These are phyloP conservation scores for Paramecium sexaurelia DNA, from an alignment of 73 alveolate genomes.

Conservation along the genomic window DNA sequence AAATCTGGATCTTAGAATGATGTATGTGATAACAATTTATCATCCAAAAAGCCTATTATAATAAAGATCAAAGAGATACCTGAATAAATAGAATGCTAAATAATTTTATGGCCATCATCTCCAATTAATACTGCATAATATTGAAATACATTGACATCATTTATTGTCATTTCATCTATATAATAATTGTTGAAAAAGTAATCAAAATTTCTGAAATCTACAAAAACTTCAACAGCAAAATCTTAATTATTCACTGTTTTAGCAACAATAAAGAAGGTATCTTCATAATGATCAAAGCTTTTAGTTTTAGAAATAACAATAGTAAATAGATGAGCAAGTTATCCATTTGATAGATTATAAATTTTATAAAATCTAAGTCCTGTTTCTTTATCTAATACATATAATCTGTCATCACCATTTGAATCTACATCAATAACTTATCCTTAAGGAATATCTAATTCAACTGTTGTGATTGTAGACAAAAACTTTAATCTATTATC, in stretches of 20 bases:
- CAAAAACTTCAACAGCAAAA: slow-evolving; percentile 35
- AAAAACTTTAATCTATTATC: background rate
- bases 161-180: slow-evolving; percentile 25
- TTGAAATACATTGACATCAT: slow-evolving; percentile 27
- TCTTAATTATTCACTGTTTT: background rate
- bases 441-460: background rate
- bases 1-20: background rate
- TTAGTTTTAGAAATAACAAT: background rate
- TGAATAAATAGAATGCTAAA: slow-evolving; percentile 31
- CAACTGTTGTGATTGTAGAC: background rate
- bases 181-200: background rate
- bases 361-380: background rate
- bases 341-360: background rate
- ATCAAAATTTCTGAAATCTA: background rate
- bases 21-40: background rate
- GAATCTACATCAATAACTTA: background rate
- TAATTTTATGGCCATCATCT: slow-evolving; percentile 37
- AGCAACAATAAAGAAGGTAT: slow-evolving; percentile 35
- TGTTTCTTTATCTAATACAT: background rate
- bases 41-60: background rate
- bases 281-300: background rate
- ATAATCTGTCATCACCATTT: background rate
- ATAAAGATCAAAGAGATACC: background rate
- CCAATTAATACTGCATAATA: slow-evolving; percentile 49
- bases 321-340: background rate